Base-by-base conservation (phyloP, 257 asterid genomes). In the Buddleja alternifolia region DNA sequence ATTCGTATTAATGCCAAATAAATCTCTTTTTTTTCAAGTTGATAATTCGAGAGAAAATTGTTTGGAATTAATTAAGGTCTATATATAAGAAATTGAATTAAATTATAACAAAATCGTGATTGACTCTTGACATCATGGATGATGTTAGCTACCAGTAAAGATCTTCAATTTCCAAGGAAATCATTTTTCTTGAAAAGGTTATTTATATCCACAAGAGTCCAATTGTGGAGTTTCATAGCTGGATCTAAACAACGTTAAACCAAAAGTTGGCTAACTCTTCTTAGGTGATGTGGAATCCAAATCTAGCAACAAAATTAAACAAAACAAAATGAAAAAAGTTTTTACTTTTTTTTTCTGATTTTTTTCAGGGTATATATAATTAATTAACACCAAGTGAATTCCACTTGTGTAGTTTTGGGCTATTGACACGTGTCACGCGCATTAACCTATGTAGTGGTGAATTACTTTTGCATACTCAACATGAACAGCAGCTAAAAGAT, bases 231-330 rank as follows among this genome's bases (percentile, higher is more conserved):
- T 53, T 44, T 55, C 40, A 29, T 20, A 50, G 71, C 48, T 34
- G 19, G 3, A 50, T 29, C n/a, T 25, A 29, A 44, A 42, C 23
- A 29, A 47, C 36, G 67, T 60, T 50, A 6, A 56, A 29, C 41
- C 29, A 10, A 63, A 59, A 60, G 44, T 61, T 61, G 67, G 67
- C 62, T 52, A 37, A 48, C 10, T n/a, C n/a, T 6, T 58, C 65
- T 63, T 32, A 66, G 57, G 72, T 57, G 76, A 81, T 54, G 75
- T 79, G 83, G 80, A 74, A 11, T 76, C 78, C 85, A 71, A 71
- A 67, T 73, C 53, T 39, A 63, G 60, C 63, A 69, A 44, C 70
- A 39, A 25, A 45, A 56, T 11, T n/a, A n/a, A n/a, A n/a, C n/a
- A n/a, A n/a, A n/a, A 76, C 7, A 40, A 19, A 51, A 3, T 20